These are phyloP conservation scores for Agaricus blazei DNA, from an alignment of 768 basidiomycete genomes.

Conservation along the genomic window DNA sequence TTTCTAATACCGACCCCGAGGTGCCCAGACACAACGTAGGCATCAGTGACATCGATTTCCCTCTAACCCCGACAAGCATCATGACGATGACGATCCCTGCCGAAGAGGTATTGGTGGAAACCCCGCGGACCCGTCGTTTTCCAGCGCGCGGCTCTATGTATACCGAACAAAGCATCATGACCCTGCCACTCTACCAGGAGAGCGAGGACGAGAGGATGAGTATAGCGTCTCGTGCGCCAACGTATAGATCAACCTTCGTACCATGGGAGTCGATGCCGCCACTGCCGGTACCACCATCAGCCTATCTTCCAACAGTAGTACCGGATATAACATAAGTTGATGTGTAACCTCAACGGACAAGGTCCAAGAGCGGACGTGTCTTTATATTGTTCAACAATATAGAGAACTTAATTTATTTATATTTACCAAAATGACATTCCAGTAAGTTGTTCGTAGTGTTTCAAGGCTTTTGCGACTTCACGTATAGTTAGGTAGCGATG, in stretches of 20 bases:
- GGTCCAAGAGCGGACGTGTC: neutral
- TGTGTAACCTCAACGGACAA: too few species aligned
- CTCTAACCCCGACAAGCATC: neutral
- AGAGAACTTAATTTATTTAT: too few species aligned
- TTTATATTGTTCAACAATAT: neutral
- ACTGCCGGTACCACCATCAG: neutral
- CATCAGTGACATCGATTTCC: conserved; percentile 2
- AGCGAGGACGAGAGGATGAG: conserved; percentile 5
- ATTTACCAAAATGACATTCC: conserved; percentile 40
- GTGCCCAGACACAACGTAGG: neutral
- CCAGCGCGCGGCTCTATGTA: neutral
- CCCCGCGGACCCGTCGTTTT: neutral
- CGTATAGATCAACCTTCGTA: neutral
- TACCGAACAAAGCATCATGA: conserved; percentile 2
- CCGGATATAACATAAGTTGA: neutral
- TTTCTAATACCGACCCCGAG: neutral
- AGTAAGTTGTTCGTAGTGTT: conserved; percentile 50
- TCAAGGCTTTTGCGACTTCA: conserved; percentile 47
- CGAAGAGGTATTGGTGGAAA: neutral
- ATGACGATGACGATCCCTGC: too few species aligned
- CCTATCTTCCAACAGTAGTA: neutral
- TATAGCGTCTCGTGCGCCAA: conserved; percentile 2
- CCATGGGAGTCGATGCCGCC: neutral
- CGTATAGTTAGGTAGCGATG: conserved; percentile 47
- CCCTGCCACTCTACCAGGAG: conserved; percentile 4